A percentile compares a stretch with the other conserved stretches of the same genome.
Conservation (phyloP, 164 flowering plant species). For the Chloranthus sessilifolius region DNA sequence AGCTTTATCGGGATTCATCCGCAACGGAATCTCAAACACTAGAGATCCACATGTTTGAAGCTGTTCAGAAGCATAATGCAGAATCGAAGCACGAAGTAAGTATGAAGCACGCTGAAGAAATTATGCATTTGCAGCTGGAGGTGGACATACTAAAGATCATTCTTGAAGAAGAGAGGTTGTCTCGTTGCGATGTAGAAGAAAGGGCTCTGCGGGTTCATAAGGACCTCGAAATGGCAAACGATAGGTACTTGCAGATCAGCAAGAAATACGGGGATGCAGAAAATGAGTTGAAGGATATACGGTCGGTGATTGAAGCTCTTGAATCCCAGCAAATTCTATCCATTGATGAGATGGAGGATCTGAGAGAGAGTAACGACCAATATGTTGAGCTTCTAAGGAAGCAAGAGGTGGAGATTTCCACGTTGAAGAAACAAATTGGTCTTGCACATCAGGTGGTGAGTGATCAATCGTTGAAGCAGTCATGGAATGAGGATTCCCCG, state of each 20-base stretch:
- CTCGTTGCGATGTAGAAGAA: conserved; percentile 40
- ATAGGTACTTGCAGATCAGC: conserved; percentile 23
- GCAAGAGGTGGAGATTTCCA: conserved; percentile 48
- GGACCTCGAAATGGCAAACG: conserved; percentile 50
- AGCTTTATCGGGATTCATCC: conserved; percentile 1
- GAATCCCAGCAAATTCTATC: conserved; percentile 77
- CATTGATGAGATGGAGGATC: conserved; percentile 64
- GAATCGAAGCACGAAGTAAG: conserved; percentile 20
- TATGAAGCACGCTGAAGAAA: conserved; percentile 42
- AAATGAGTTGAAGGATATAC: conserved; percentile 48
- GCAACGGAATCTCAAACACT: conserved; percentile 20
- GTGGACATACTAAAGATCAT: conserved; percentile 70
- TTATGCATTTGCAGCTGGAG: conserved; percentile 75
- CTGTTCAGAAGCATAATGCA: conserved; percentile 17
- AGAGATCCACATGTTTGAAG: conserved; percentile 16
- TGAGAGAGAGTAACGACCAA: conserved; percentile 32
- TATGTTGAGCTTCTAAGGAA: conserved; percentile 38
- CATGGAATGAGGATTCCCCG: conserved; percentile 33
- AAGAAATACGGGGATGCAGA: conserved; percentile 36
- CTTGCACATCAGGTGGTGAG: conserved; percentile 22
- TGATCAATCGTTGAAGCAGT: conserved; percentile 21
- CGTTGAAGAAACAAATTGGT: conserved; percentile 34
- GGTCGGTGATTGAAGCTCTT: conserved; percentile 77
- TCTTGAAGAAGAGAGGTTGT: conserved; percentile 70
- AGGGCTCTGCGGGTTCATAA: conserved; percentile 26